Evolutionary conservation across 1,284 basidiomycete genomes (phyloP).

Genomic region (Chondrostereum purpureum): DNA sequence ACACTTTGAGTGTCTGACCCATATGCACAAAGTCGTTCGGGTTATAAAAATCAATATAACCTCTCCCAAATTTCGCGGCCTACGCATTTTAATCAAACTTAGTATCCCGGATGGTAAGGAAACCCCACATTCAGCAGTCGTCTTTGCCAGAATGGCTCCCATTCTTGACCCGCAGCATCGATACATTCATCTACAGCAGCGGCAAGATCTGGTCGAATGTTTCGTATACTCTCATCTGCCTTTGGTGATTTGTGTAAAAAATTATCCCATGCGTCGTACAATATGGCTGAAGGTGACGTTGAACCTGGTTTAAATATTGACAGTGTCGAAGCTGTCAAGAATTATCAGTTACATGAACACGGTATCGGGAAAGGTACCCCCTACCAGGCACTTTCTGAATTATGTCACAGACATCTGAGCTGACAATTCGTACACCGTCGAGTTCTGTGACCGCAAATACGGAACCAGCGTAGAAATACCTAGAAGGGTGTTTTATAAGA

Average conservation of each 20-base stretch:
- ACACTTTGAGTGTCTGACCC: constrained; percentile 89
- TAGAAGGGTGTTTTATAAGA: constrained; percentile 23
- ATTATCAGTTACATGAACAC: constrained; percentile 9
- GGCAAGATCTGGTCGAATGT: constrained; percentile 80
- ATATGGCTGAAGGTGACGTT: constrained; percentile 83
- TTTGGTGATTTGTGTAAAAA: constrained; percentile 81
- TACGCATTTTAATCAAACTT: constrained; percentile 24
- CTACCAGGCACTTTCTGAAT: constrained; percentile 88
- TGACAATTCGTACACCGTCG: constrained; percentile 82
- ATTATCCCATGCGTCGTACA: constrained; percentile 90
- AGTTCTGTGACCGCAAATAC: constrained; percentile 78
- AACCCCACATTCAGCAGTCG: constrained; percentile 69
- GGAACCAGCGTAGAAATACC: constrained; percentile 76
- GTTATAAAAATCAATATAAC: constrained; percentile 90
- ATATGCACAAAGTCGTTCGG: constrained; percentile 87
- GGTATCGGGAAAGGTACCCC: constrained; percentile 14
- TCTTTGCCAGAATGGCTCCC: constrained; percentile 87
- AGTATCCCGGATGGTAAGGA: constrained; percentile 1
- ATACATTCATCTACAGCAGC: constrained; percentile 90
- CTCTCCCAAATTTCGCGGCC: constrained; percentile 94
- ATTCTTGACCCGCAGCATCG: constrained; percentile 89
- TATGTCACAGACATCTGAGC: constrained; percentile 79
- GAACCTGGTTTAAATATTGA: constrained; percentile 91
- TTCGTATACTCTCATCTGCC: constrained; percentile 89
- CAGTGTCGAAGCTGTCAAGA: constrained; percentile 54